Base-by-base conservation (phyloP, 257 asterid species). In the Jaltomata sinuosa region DNA sequence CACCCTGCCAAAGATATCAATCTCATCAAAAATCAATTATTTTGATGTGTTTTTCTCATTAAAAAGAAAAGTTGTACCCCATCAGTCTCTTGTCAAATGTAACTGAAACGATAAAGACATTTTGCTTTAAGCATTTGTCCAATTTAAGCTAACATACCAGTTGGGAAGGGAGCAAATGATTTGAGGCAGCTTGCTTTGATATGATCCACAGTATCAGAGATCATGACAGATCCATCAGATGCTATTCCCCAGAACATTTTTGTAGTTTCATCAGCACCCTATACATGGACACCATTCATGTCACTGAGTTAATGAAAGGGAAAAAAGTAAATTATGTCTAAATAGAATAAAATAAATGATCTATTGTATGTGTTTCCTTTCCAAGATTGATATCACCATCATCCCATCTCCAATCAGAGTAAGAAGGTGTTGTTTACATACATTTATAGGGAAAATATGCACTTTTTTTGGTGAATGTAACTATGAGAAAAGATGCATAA, bases 91-190 rank as follows among this genome's bases (percentile, higher is more conserved):
- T 74, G 81, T 27, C 59, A 25, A 74, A 40, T 16, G 53, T 16
- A 11, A 21, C 65, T 38, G 54, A 27, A 76, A 76, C 47, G 40
- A 16, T 22, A 22, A 74, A 36, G 80, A 15, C 22, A 74, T 25
- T 16, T 27, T 29, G 14, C 52, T 36, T 32, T 42, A 40, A 69
- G 11, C 54, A 50, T 67, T 40, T 59, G 8, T 45, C 31, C 42
- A 34, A 38, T 47, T 15, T 54, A 50, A 85, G 27, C 38, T 9
- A n/a, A 81, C 87, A 72, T 93, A 96, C 99, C 98, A 11, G 91
- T n/a, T 52, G 99, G 99, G 85, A 97, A 97, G 62, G 99, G 98
- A 67, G 96, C 98, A 79, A 91, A 97, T 19, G 99, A 97, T 81
- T 95, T 95, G 14, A 93, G 90, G 77, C 99, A 97, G 89, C 97